phyloP scores from a whole-genome alignment of 495 filamentous ascomycete species.

The Aspergillus diversus region DNA sequence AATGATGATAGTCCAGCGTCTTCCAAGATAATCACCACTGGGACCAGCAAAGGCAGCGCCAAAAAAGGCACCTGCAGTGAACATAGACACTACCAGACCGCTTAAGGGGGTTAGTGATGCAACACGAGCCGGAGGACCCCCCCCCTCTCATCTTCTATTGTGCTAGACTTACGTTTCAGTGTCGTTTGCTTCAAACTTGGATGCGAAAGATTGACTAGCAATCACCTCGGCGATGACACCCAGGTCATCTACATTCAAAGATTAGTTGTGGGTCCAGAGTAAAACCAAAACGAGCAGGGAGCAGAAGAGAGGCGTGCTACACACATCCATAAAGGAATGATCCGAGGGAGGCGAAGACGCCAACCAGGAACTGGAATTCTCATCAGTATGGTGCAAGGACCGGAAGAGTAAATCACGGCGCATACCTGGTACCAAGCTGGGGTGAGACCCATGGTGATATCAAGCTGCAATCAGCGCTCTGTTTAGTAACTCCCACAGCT shows the following conservation, averaged over 20 bases:
- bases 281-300: slow-evolving; percentile 4
- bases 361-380: slow-evolving; percentile 56
- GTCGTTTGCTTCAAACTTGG: slow-evolving; percentile 53
- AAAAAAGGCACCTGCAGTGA: slow-evolving; percentile 57
- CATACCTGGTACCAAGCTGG: slow-evolving; percentile 61
- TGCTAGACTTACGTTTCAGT: slow-evolving; percentile 55
- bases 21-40: slow-evolving; percentile 43
- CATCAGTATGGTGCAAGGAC: slow-evolving; percentile 19
- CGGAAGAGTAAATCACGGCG: not conserved
- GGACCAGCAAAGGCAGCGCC: slow-evolving; percentile 45
- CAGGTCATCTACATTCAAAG: slow-evolving; percentile 38
- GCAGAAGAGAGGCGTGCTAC: slow-evolving; percentile 26
- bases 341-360: slow-evolving; percentile 65
- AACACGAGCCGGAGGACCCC: not conserved
- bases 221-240: slow-evolving; percentile 67
- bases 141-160: not conserved
- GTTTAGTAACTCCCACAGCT: not conserved
- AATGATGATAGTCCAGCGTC: slow-evolving; percentile 47
- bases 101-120: slow-evolving; percentile 31
- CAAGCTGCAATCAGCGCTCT: slow-evolving; percentile 2
- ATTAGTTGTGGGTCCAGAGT: slow-evolving; percentile 15
- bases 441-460: slow-evolving; percentile 52
- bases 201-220: slow-evolving; percentile 51
- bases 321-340: slow-evolving; percentile 62
- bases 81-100: slow-evolving; percentile 69